Percentiles rank a stretch among this genome's conserved stretches.
These are phyloP conservation scores for Litsea cubeba DNA, from an alignment of 164 flowering plant genomes.

Conservation along the genomic window DNA sequence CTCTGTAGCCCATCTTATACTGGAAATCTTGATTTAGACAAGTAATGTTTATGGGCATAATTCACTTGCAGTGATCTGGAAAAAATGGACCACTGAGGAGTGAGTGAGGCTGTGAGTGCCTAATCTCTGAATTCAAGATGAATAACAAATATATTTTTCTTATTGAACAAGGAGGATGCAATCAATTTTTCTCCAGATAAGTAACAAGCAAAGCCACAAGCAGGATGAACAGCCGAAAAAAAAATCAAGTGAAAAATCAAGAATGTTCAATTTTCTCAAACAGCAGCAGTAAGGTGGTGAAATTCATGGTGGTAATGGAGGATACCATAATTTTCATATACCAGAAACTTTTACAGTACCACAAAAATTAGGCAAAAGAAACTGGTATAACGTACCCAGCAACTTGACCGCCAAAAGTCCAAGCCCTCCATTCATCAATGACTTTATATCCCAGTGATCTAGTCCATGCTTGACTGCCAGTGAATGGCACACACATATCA, in stretches of 20 bases:
- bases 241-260: too few relatives aligned
- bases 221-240: too few relatives aligned
- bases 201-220: too few relatives aligned
- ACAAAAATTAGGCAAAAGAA: too few relatives aligned
- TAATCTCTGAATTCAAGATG: too few relatives aligned
- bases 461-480: constrained; percentile 92
- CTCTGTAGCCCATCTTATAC: not conserved
- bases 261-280: not conserved
- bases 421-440: constrained; percentile 85
- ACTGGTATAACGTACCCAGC: constrained; percentile 59
- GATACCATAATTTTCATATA: not conserved
- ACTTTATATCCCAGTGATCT: constrained; percentile 69
- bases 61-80: too few relatives aligned
- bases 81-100: too few relatives aligned
- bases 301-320: not conserved
- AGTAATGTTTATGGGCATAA: not conserved
- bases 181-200: too few relatives aligned
- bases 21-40: not conserved
- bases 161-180: too few relatives aligned
- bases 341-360: not conserved
- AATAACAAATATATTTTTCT: too few relatives aligned
- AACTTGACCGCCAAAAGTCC: constrained; percentile 62
- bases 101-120: too few relatives aligned
- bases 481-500: constrained; percentile 95
- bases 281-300: not conserved